A percentile compares a stretch with the other conserved stretches of the same genome.
phyloP scores from a whole-genome alignment of 345 rosid genomes.

The Syzygium oleosum region DNA sequence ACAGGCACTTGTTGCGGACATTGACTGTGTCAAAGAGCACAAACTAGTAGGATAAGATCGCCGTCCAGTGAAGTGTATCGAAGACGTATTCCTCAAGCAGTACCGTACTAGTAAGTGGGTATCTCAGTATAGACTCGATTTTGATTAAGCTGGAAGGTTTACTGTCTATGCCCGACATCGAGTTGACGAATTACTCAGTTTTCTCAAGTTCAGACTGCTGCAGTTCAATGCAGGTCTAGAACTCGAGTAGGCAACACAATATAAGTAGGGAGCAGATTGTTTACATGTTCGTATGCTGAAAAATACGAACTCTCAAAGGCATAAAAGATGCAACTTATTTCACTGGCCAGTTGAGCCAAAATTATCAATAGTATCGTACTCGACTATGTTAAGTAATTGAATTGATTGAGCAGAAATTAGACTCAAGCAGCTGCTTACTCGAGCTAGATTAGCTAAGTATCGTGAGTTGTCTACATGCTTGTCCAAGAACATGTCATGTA shows the following conservation, averaged over 20 bases:
- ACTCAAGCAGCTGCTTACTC: not conserved
- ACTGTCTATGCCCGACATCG: not conserved
- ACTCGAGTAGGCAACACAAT: not conserved
- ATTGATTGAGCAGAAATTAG: not conserved
- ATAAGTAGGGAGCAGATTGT: not conserved
- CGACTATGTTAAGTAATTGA: not conserved
- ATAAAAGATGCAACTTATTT: not conserved
- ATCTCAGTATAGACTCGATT: not conserved
- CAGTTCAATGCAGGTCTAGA: not conserved
- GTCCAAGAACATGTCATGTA: not conserved
- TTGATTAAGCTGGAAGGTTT: not conserved
- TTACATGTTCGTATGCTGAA: not conserved
- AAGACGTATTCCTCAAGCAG: not conserved
- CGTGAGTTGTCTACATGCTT: not conserved
- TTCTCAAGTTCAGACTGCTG: not conserved
- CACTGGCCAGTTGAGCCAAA: not conserved
- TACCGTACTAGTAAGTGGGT: not conserved
- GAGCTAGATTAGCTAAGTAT: not conserved
- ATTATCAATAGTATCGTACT: not conserved
- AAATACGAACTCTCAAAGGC: not conserved
- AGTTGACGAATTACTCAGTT: not conserved
- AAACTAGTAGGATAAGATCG: not conserved
- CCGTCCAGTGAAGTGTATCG: not conserved
- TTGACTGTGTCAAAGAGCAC: not conserved
- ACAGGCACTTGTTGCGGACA: not conserved